A percentile compares a stretch with the other conserved stretches of the same genome.
Evolutionary conservation across 2,329 filamentous ascomycete genomes (phyloP).

Genomic region (Didymella exigua): DNA sequence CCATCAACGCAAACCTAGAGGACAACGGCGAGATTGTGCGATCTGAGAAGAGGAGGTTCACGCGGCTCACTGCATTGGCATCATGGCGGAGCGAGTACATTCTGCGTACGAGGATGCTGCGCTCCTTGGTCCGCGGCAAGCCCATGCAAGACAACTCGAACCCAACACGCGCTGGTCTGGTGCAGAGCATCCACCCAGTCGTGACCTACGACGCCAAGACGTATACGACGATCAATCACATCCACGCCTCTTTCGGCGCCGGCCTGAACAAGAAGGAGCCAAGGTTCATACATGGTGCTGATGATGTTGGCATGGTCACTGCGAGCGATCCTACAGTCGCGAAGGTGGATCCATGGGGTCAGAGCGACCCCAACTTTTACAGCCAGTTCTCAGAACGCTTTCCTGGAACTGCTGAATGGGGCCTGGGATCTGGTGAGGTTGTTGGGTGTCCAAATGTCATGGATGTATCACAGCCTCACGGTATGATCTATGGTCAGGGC

Average conservation of each 20-base stretch:
- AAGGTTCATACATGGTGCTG: slow-evolving; percentile 80
- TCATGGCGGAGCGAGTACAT: slow-evolving; percentile 98
- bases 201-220: slow-evolving; percentile 86
- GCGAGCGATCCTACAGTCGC: slow-evolving; percentile 78
- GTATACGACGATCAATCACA: slow-evolving; percentile 75
- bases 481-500: slow-evolving; percentile 83
- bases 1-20: slow-evolving; percentile 53
- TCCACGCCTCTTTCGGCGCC: slow-evolving; percentile 77
- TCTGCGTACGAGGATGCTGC: slow-evolving; percentile 79
- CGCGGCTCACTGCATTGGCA: slow-evolving; percentile 79
- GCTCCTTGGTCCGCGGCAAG: slow-evolving; percentile 81
- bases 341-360: slow-evolving; percentile 81
- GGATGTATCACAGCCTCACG: slow-evolving; percentile 86
- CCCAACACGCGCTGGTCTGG: slow-evolving; percentile 59
- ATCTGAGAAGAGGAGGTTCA: slow-evolving; percentile 79
- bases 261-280: slow-evolving; percentile 72
- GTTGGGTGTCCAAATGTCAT: slow-evolving; percentile 83
- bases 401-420: slow-evolving; percentile 75
- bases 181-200: slow-evolving; percentile 73
- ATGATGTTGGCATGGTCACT: slow-evolving; percentile 78
- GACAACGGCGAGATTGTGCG: slow-evolving; percentile 56
- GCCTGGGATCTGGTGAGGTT: slow-evolving; percentile 75
- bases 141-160: slow-evolving; percentile 64
- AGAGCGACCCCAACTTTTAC: slow-evolving; percentile 75
- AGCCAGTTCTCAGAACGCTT: slow-evolving; percentile 79